These are phyloP conservation scores for Syncephalastrum racemosum DNA, from an alignment of 371 early-diverging fungal genomes.

Conservation along the genomic window DNA sequence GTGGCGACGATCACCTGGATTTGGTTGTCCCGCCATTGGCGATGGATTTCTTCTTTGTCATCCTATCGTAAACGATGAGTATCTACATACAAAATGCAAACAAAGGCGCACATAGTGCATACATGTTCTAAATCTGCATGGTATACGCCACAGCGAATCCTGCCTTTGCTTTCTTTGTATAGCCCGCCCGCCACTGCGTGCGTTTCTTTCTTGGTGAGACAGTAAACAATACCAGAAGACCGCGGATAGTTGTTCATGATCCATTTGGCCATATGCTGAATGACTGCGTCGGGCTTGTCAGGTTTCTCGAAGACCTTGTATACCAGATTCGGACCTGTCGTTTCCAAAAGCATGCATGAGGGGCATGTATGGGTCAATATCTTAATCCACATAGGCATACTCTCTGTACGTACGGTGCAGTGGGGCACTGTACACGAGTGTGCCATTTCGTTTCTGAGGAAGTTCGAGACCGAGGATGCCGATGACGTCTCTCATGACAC, in stretches of 20 bases:
- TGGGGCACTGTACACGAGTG: constrained; percentile 56
- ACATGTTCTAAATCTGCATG: constrained; percentile 81
- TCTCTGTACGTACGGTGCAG: constrained; percentile 39
- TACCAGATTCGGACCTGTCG: constrained; percentile 60
- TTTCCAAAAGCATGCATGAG: background rate
- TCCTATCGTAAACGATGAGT: constrained; percentile 24
- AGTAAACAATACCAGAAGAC: constrained; percentile 84
- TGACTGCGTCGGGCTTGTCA: constrained; percentile 48
- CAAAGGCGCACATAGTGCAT: constrained; percentile 1
- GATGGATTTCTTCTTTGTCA: constrained; percentile 71
- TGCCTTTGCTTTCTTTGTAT: constrained; percentile 43
- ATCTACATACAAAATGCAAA: background rate
- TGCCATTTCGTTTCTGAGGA: constrained; percentile 39
- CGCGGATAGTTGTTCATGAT: constrained; percentile 59
- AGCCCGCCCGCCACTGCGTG: constrained; percentile 67
- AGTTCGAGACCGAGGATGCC: constrained; percentile 55
- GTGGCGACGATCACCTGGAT: constrained; percentile 96
- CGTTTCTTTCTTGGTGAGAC: constrained; percentile 77
- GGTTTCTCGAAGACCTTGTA: constrained; percentile 71
- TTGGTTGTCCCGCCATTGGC: constrained; percentile 66
- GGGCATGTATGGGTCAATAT: background rate
- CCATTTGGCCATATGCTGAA: constrained; percentile 67
- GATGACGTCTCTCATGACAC: constrained; percentile 65
- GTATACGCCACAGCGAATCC: constrained; percentile 67
- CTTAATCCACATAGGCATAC: background rate